Conservation (phyloP, 176 grass and related monocot genomes). For the Oryza officinalis region DNA sequence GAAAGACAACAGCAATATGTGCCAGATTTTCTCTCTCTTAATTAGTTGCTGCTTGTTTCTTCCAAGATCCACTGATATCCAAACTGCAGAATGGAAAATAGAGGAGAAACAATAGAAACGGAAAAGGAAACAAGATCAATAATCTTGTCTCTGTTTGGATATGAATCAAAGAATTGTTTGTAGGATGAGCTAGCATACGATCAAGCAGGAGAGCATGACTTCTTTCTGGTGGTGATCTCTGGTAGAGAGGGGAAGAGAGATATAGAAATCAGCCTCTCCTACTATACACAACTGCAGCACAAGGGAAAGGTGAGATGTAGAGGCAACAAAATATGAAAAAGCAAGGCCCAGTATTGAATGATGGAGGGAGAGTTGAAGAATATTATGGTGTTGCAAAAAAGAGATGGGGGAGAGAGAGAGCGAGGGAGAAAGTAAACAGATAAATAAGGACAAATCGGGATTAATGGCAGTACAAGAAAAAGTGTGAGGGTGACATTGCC, state of each 20-base stretch:
- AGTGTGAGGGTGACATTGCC: constrained; percentile 67
- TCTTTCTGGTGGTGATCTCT: constrained; percentile 30
- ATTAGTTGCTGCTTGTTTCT: constrained; percentile 25
- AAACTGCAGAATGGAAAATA: constrained; percentile 25
- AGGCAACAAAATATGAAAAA: constrained; percentile 48
- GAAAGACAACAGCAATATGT: background rate
- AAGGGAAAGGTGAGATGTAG: constrained; percentile 57
- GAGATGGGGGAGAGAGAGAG: constrained; percentile 5
- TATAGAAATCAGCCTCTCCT: constrained; percentile 28
- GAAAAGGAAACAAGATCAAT: constrained; percentile 25
- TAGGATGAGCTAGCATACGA: constrained; percentile 43
- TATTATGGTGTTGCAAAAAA: constrained; percentile 53
- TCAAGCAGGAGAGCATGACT: constrained; percentile 46
- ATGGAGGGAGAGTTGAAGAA: constrained; percentile 47
- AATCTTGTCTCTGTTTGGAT: constrained; percentile 35
- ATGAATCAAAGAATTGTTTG: constrained; percentile 37
- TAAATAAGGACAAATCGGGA: constrained; percentile 65
- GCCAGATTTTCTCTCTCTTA: background rate
- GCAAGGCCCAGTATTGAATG: constrained; percentile 40
- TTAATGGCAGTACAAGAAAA: constrained; percentile 69
- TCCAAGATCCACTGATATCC: constrained; percentile 35
- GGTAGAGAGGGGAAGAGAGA: background rate
- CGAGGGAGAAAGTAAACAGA: constrained; percentile 41
- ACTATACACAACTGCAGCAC: constrained; percentile 32
- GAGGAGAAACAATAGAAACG: constrained; percentile 5